Base-by-base conservation (phyloP, 1,284 basidiomycete genomes). In the Ustilago shanxiensis region DNA sequence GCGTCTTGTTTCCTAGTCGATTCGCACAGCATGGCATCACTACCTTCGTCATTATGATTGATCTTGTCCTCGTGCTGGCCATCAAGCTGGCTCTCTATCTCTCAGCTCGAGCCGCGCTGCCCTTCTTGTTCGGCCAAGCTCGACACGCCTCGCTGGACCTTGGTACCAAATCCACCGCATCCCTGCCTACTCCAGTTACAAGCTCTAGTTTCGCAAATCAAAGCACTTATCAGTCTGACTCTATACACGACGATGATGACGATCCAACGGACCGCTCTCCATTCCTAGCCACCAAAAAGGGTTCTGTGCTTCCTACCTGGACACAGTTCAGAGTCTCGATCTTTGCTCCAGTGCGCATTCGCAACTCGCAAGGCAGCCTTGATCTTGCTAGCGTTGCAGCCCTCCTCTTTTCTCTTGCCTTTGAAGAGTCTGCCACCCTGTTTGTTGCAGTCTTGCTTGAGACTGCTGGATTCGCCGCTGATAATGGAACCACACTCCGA, bases 361-460 rank as follows among this genome's bases (percentile, higher is more conserved):
- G 69, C 31, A 60, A 66, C 31, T 56, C 72, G 13, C 56, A 65
- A 22, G 72, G 72, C 22, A 59, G 28, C 22, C 29, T 74, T 2
- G 72, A 74, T 33, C 63, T 74, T 9, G 72, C 72, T 22, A 62
- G 61, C 41, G 60, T 72, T 1, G 65, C 79, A 3, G 79, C 80
- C 6, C 67, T 81, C 0, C 68, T 84, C 16, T 83, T 83, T 39
- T 72, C 73, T 8, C 61, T 85, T 2, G 75, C 81, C 10, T 79
- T 83, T 22, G 83, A 84, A 24, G 83, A 85, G 54, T 66, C 75
- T 7, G 61, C 78, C 0, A 71, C 77, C 8, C 70, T 84, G 6
- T 82, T 82, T 44, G 77, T 75, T 18, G 71, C 81, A 2, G 83
- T 83, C 3, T 33, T 85, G 28, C 72, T 85, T 31, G 81, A 85